Evolutionary conservation across 2,329 filamentous ascomycete genomes (phyloP), one percentile per base, ranked within the genome.

Genomic region (Karstenula rhodostoma): DNA sequence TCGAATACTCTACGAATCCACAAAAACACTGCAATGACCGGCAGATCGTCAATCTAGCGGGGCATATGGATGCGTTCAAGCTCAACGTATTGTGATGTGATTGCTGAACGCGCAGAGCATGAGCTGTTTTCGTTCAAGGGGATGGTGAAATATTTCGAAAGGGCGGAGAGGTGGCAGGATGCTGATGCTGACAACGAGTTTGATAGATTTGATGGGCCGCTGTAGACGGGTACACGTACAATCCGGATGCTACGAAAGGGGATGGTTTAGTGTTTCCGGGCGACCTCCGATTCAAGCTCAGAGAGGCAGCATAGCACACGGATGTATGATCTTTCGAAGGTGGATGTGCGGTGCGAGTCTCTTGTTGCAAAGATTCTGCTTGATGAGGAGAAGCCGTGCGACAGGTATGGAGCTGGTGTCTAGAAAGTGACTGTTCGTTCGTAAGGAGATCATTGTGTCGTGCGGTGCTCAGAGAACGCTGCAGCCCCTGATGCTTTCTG

Each of bases 371-470:
- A 59, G 12, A 52, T 70, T 19, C n/a, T 68, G 1, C 54, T 70
- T 37, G 60, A 69, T 23, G 54, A 32, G 4, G 37, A 23, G 13
- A 62, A 65, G 35, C 35, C 35, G 52, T 29, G 64, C 63, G 4
- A 63, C 42, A 79, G 53, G 65, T 77, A 10, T 79, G 73, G 48
- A 67, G 51, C 1, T 79, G 73, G 0, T 78, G 74, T 57, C 60
- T 17, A 49, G 63, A 4, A 25, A 63, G 25, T 44, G 33, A n/a
- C 9, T 67, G 3, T 40, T 19, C 17, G 62, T 60, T 9, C 47
- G 65, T 67, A 78, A 79, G 43, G 80, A 82, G 64, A 74, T 82
- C 35, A 79, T 83, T 22, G 56, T 82, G 1, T 78, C 77, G 0
- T 79, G 77, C 2, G 64, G 67, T 27, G 53, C 67, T 19, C 79